Base-by-base conservation (phyloP, 345 rosid species). In the Camelina neglecta region DNA sequence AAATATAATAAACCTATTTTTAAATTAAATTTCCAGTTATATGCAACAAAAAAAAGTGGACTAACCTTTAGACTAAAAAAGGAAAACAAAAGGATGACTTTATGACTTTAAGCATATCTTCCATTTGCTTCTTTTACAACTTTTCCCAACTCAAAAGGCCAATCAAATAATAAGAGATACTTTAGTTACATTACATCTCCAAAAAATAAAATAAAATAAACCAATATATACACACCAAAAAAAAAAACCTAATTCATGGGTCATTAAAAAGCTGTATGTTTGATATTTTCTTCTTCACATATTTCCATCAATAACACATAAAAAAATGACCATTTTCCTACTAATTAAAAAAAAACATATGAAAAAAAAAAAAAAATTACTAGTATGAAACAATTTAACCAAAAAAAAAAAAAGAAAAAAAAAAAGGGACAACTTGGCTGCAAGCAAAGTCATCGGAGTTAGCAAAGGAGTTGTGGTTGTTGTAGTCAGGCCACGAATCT, bases 371-470 rank as follows among this genome's bases (percentile, higher is more conserved):
- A 36, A 69, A 8, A 9, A 76, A 76, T 69, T 63, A 76, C 66
- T 63, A 18, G 18, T 18, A 11, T 56, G 33, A 47, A 38, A 51
- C 44, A 41, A 39, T 3, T 9, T 41, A n/a, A 49, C 60, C 8
- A 7, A 45, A 64, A 8, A 59, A 59, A 59, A 59, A 7, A 36
- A 60, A n/a, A 7, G 2, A 0, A 0, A 53, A 33, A 11, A 63
- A 94, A 79, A 89, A 92, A 36, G 93, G 97, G 65, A 84, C 88
- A 53, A 89, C 88, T 75, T 92, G 90, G 70, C 93, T 87, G 87
- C 86, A 92, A 56, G 47, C 86, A 66, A 83, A 90, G 59, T 86
- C 91, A 75, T 94, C 85, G 48, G 97, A 92, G 83, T 83, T 83
- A 21, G 86, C 90, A 41, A 73, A 74, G 4, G 38, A 35, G 38